A percentile compares a stretch with the other conserved stretches of the same genome.
These are phyloP conservation scores for Arctium minus DNA, from an alignment of 129 eudicot species.

Conservation along the genomic window DNA sequence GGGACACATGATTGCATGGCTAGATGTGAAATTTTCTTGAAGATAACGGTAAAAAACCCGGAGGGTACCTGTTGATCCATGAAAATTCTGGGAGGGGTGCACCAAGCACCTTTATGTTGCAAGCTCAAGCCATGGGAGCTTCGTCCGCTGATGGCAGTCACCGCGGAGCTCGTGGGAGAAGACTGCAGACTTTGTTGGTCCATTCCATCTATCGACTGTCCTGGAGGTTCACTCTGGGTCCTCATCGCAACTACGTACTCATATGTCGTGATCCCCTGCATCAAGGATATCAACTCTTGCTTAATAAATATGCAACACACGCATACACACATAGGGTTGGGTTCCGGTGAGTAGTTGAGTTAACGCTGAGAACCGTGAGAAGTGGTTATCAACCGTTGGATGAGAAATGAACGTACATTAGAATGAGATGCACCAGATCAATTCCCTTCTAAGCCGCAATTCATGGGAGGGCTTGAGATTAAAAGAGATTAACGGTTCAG, in stretches of 20 bases:
- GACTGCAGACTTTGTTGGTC: conserved; percentile 59
- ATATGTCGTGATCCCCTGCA: conserved; percentile 90
- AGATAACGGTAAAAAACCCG: too few species aligned
- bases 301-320: not conserved
- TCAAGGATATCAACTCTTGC: not conserved
- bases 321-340: not conserved
- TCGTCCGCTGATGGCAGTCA: conserved; percentile 83
- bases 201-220: conserved; percentile 52
- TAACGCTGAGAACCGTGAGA: too few species aligned
- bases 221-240: conserved; percentile 71
- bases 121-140: conserved; percentile 85
- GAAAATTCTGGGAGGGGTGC: conserved; percentile 96
- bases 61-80: conserved; percentile 80
- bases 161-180: conserved; percentile 84
- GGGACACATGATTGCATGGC: too few species aligned
- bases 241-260: conserved; percentile 98
- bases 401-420: too few species aligned
- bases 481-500: too few species aligned
- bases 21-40: too few species aligned
- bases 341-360: too few species aligned
- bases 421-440: too few species aligned
- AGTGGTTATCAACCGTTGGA: too few species aligned
- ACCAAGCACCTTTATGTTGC: conserved; percentile 94
- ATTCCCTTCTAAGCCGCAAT: too few species aligned
- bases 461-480: too few species aligned